Evolutionary conservation across 169 alveolate species (phyloP), one percentile per base, ranked within the genome.

Genomic region (Eimeria necatrix): DNA sequence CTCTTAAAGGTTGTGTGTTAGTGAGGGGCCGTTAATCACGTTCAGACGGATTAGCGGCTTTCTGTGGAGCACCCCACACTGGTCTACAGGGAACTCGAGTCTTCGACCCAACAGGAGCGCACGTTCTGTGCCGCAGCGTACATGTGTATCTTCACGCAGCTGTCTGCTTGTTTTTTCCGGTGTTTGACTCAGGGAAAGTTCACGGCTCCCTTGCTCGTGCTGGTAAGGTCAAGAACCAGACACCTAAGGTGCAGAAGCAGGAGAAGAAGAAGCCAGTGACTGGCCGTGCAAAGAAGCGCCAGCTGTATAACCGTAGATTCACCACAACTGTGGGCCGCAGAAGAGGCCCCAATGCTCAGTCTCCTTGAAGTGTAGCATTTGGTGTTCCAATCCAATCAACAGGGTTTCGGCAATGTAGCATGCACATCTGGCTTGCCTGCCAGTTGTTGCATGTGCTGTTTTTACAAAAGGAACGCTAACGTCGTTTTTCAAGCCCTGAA

Each of bases 131-230:
- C 41, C 41, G 41, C 41, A 32, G 41, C 41, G 3, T 2, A 32
- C 41, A 32, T 32, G 41, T 32, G 0, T 32, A 32, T 32, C 41
- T 32, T 32, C 41, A 32, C 41, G 2, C 41, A 32, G 41, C 41
- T 18, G 46, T 24, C 32, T 68, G 14, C 46, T 53, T 3, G 5
- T 64, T 20, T 10, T 24, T 5, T 73, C 8, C 4, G 71, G 78
- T 52, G 24, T 56, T 14, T 52, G 9, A 4, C 48, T n/a, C 91
- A 95, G 96, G 96, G 41, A 99, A 98, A 96, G 99, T 98, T 81
- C 99, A 98, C 97, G 99, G 99, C 94, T 98, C 99, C 61, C 97
- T 99, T 95, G 99, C 99, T 91, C 98, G 99, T 96, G 99, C 99
- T 78, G 99, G 99, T 84, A 99, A 99, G 97, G 99, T 99, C 89